Conservation (phyloP, 2,329 filamentous ascomycete species). For the Aspergillus jensenii region DNA sequence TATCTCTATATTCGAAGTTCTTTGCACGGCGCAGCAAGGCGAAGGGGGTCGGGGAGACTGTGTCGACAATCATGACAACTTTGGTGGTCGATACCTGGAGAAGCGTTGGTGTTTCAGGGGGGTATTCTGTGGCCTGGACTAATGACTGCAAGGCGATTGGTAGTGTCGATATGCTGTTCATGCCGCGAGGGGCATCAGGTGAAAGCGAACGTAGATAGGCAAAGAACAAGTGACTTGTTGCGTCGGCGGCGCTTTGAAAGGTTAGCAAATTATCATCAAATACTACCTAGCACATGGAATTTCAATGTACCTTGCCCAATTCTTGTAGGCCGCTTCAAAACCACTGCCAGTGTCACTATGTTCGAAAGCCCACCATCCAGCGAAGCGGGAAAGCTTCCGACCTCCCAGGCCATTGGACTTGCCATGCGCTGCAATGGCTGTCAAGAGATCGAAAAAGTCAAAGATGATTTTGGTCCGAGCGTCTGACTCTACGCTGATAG, state of each 20-base stretch:
- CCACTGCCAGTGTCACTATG: conserved; percentile 82
- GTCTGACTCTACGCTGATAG: conserved; percentile 84
- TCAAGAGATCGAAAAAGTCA: conserved; percentile 91
- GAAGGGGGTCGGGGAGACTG: conserved; percentile 92
- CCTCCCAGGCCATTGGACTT: conserved; percentile 92
- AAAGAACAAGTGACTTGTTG: conserved; percentile 95
- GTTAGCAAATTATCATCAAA: conserved; percentile 28
- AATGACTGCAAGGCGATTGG: conserved; percentile 90
- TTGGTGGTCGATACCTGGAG: conserved; percentile 80
- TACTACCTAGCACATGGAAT: not conserved
- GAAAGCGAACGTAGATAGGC: conserved; percentile 89
- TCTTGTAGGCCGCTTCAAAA: conserved; percentile 91
- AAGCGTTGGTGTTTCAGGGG: conserved; percentile 73
- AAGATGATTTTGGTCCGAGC: conserved; percentile 86
- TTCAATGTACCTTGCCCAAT: conserved; percentile 70
- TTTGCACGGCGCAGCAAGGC: conserved; percentile 84
- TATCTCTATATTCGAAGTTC: conserved; percentile 92
- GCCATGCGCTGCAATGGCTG: conserved; percentile 86
- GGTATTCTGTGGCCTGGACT: conserved; percentile 90
- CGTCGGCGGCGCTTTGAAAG: conserved; percentile 75
- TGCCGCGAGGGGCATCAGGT: conserved; percentile 68
- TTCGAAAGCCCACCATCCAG: conserved; percentile 98
- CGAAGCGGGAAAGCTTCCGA: conserved; percentile 89
- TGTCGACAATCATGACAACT: conserved; percentile 95
- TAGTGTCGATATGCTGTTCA: conserved; percentile 78